Base-by-base conservation (phyloP, 352 stramenopile species). In the Globisporangium barbulae region DNA sequence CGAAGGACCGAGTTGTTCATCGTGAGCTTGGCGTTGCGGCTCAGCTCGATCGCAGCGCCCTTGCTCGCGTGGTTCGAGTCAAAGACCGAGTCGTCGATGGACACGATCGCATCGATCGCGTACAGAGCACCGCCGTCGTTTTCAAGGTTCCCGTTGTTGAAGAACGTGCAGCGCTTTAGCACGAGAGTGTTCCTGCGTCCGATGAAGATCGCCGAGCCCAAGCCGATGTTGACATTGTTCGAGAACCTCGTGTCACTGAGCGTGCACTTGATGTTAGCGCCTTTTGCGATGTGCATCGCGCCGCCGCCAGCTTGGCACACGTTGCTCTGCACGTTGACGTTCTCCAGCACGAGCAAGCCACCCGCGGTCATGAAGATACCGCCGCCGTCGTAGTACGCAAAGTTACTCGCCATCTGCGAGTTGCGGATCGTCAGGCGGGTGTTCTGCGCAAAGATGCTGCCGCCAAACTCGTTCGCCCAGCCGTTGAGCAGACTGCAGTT, bases 321-420 rank as follows among this genome's bases (percentile, higher is more conserved):
- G 22, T 90, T 90, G 10, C 49, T 19, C 0, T 72, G 17, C 31
- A 87, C 66, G 0, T 59, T 33, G 0, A 67, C 71, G 5, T 69
- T 53, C 10, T 6, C 12, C 31, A 88, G 47, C 1, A 28, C 39
- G 0, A 90, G 17, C 7, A 45, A 31, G 3, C 77, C 64, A 19
- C 63, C 61, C 0, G 75, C 69, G 39, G 63, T 75, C 41, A 89
- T 72, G 49, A 78, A 88, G 12, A 92, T 69, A 0, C 56, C 81
- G 7, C 83, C 83, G 10, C 83, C 83, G 49, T 85, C 75, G 49
- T 88, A 90, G 22, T 80, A 79, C 2, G 83, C 83, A 30, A 75
- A 74, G 58, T 89, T 89, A 22, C 72, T 53, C 4, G 42, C 59
- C 45, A 88, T 61, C n/a, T 5, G 44, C 12, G 66, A 83, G 25